Conservation (phyloP, 2,329 filamentous ascomycete genomes). For the Penicillium sp. region DNA sequence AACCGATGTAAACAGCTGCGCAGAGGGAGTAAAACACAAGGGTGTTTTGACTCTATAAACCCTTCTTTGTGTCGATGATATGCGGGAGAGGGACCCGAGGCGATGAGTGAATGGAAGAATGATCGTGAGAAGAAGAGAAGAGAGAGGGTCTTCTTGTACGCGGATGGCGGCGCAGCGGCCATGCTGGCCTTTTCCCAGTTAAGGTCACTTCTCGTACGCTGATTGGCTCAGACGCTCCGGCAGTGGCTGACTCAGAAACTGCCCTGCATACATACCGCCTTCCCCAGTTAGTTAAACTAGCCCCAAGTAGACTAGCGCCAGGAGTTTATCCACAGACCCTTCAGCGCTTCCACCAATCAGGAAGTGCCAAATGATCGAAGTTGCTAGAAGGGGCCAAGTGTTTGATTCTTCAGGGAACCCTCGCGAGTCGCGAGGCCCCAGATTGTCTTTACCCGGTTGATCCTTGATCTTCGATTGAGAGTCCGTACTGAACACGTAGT, state of each 20-base stretch:
- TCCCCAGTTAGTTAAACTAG: not conserved
- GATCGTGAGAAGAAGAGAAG: conserved; percentile 17
- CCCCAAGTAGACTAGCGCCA: not conserved
- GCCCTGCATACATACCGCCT: conserved; percentile 22
- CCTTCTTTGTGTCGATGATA: conserved; percentile 13
- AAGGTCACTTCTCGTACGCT: conserved; percentile 39
- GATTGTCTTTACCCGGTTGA: conserved; percentile 4
- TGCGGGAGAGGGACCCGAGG: conserved; percentile 17
- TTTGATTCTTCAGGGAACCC: conserved; percentile 5
- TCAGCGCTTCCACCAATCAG: conserved; percentile 14
- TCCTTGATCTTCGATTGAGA: not conserved
- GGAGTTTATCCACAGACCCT: conserved; percentile 9
- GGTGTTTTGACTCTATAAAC: conserved; percentile 18
- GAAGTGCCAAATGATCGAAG: conserved; percentile 28
- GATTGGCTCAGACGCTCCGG: conserved; percentile 34
- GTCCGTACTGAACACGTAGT: conserved; percentile 1
- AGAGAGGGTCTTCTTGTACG: conserved; percentile 33
- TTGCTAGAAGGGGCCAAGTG: conserved; percentile 29
- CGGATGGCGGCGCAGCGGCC: conserved; percentile 36
- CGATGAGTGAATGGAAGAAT: conserved; percentile 24
- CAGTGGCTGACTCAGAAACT: conserved; percentile 29
- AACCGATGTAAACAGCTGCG: conserved; percentile 11
- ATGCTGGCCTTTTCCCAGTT: conserved; percentile 45
- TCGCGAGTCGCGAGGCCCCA: not conserved
- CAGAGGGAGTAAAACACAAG: conserved; percentile 15